Percentiles rank a stretch among this genome's conserved stretches.
These are phyloP conservation scores for Colletotrichum lini DNA, from an alignment of 2,329 filamentous ascomycete genomes.

Conservation along the genomic window DNA sequence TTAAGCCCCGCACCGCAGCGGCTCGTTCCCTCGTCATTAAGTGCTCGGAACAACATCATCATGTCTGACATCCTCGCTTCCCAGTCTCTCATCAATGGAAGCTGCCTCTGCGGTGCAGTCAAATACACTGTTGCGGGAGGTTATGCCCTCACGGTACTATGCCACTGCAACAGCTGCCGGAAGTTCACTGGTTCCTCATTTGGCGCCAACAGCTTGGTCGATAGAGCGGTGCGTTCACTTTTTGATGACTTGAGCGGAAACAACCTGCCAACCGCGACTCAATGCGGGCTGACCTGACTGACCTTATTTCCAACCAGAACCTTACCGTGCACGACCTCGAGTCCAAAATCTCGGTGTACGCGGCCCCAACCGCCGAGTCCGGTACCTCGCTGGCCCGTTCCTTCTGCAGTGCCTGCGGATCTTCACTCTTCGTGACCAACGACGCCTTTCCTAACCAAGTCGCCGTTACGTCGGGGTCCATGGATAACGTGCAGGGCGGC, in stretches of 20 bases:
- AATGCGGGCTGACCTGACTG: background rate
- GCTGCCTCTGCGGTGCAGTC: conserved; percentile 15
- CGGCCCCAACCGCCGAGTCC: background rate
- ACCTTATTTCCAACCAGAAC: background rate
- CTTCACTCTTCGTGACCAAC: conserved; percentile 1
- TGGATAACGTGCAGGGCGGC: conserved; percentile 4
- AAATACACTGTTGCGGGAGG: conserved; percentile 4
- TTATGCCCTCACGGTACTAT: conserved; percentile 6
- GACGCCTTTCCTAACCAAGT: background rate
- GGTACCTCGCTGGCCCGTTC: background rate
- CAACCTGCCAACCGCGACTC: too few species aligned
- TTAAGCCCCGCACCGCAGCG: background rate
- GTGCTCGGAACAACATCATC: background rate
- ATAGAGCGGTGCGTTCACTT: conserved; percentile 3
- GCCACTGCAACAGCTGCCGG: conserved; percentile 23
- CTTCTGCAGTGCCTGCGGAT: conserved; percentile 15
- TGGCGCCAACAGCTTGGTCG: conserved; percentile 17
- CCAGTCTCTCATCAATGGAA: background rate
- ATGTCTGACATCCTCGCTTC: background rate
- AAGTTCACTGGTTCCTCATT: conserved; percentile 15
- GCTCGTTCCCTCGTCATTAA: background rate
- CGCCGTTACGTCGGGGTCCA: conserved; percentile 19
- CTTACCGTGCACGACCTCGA: background rate
- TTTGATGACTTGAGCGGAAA: background rate
- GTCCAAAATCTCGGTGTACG: conserved; percentile 5